Evolutionary conservation across 345 rosid genomes (phyloP), one percentile per base, ranked within the genome.

Genomic region (Ceriops zippeliana): DNA sequence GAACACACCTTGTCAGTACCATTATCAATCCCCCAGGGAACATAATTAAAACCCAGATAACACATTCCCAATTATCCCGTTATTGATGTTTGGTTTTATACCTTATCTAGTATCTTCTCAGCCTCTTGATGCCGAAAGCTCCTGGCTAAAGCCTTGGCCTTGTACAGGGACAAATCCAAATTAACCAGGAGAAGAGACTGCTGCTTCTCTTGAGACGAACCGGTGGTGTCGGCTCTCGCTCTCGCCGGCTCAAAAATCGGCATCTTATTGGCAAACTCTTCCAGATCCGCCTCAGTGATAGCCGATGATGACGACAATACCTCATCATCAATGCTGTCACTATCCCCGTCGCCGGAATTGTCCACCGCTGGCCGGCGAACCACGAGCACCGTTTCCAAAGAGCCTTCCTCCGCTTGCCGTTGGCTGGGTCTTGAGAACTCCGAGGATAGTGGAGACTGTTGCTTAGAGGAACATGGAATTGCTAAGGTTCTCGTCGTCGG

Each of bases 231-330:
- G 64, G 82, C 76, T 69, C 90, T 83, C 84, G 71, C 83, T 69
- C 90, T 83, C 84, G 71, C 83, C 2, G 99, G 97, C 76, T 95
- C 99, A 73, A 91, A 91, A 32, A 91, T 84, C 13, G 90, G 93
- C 90, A 91, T 78, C 83, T 88, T 91, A 85, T 87, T 86, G 2
- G 97, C 96, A 17, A 89, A 85, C 58, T 87, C 76, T 52, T 76
- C 81, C 10, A 91, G 86, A 37, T 88, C 81, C 0, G 83, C 89
- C 52, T 89, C 92, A 13, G 86, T 73, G 66, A 73, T 78, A n/a
- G 78, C 83, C 46, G 82, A 73, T 15, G 89, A 83, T 10, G 89
- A 83, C 8, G 89, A 83, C 11, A 62, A 76, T 27, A 27, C 62
- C 0, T 7, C 80, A 31, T 37, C 80, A 13, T 65, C 84, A 35